Conservation (phyloP, 805 yeast species). For the Debaryomyces castellii region DNA sequence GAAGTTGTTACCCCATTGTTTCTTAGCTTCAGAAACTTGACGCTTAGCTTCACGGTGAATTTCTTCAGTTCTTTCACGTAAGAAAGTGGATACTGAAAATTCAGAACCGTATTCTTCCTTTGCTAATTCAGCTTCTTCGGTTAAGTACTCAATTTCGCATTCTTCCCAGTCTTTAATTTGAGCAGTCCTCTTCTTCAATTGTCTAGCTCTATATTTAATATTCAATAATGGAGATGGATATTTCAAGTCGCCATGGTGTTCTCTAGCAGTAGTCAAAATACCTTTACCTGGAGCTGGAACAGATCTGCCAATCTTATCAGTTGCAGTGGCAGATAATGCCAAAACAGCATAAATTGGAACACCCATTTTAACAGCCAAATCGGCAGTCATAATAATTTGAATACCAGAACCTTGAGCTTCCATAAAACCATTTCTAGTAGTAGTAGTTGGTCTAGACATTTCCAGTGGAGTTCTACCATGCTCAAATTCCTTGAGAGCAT, state of each 20-base stretch:
- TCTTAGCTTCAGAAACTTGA: conserved; percentile 86
- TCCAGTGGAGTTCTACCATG: conserved; percentile 98
- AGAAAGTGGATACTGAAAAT: conserved; percentile 47
- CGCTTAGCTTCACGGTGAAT: conserved; percentile 78
- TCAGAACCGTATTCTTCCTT: conserved; percentile 53
- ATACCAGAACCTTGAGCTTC: conserved; percentile 99
- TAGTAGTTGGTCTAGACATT: conserved; percentile 98
- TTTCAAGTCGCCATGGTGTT: conserved; percentile 77
- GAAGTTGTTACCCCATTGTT: conserved; percentile 95
- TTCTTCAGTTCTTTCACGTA: conserved; percentile 83
- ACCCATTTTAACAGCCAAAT: conserved; percentile 94
- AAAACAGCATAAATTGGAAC: conserved; percentile 96
- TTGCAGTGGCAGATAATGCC: conserved; percentile 93
- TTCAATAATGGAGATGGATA: conserved; percentile 80
- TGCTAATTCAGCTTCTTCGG: conserved; percentile 64
- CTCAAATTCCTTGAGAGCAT: conserved; percentile 80
- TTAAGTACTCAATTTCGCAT: conserved; percentile 67
- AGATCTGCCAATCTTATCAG: conserved; percentile 98
- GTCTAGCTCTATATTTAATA: conserved; percentile 91
- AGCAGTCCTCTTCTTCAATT: conserved; percentile 70
- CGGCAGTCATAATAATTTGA: conserved; percentile 94
- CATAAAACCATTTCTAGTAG: conserved; percentile 97
- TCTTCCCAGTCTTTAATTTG: conserved; percentile 88
- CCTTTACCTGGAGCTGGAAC: conserved; percentile 99
- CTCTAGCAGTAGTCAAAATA: conserved; percentile 96